Evolutionary conservation across 1,139 yeast genomes (phyloP), one percentile per base, ranked within the genome.

Genomic region (Suhomyces chickasaworum): DNA sequence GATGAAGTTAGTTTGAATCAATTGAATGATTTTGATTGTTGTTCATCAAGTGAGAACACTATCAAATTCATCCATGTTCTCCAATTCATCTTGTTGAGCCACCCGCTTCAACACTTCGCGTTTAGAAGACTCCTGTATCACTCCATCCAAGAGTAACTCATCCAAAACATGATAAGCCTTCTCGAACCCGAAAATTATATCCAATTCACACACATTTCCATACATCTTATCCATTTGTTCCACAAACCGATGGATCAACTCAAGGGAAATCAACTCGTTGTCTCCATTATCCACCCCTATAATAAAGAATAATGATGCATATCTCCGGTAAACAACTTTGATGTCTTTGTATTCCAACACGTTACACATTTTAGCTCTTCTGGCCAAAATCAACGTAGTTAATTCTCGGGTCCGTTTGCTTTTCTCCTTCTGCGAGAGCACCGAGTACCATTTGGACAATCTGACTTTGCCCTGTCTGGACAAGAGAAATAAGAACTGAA

Each of bases 401-500:
- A 93, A 78, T 58, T 95, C 98, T 56, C 90, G 80, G 50, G 88
- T 85, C 46, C 89, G 84, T 66, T 86, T 86, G 46, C 86, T 73
- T 71, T 90, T 90, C 58, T 90, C 97, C 63, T 88, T 89, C 55
- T 86, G 86, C 18, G 88, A 78, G 39, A 85, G 74, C 17, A 97
- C 83, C 48, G 80, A 80, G 65, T 90, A 93, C 99, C 99, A 93
- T 70, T 91, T 91, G 39, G 95, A 82, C 42, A 95, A 77, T 57
- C 99, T 77, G 27, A 91, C 90, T 64, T 93, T 93, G 37, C 99
- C 99, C 66, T 95, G 99, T 57, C 97, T 81, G 22, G 97, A 91
- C 23, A 93, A 78, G 47, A 93, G 73, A 45, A 93, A 77, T 46
- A 91, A 63, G 62, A 88, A 93, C 59, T 86, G 85, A 49, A 90